A percentile compares a stretch with the other conserved stretches of the same genome.
phyloP scores from a whole-genome alignment of 2,329 filamentous ascomycete genomes.

The Fusarium sulawesiense region DNA sequence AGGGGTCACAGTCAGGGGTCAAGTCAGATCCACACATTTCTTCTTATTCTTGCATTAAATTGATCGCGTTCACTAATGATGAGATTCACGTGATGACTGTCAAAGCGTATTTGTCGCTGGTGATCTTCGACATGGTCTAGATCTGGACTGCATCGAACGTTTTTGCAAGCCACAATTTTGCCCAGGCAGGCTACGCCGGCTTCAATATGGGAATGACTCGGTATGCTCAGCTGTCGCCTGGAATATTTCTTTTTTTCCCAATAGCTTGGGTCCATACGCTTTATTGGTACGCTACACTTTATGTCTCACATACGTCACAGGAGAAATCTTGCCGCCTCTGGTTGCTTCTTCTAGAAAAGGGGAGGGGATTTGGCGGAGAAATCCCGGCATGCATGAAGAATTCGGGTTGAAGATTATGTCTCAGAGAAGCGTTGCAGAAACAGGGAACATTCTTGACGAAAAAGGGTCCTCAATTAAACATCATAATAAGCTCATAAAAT shows the following conservation, averaged over 20 bases:
- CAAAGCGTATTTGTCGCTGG: neutral
- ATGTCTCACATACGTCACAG: neutral
- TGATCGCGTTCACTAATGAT: neutral
- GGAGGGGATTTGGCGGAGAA: accelerated
- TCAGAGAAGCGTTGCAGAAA: neutral
- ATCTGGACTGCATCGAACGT: neutral
- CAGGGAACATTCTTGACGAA: neutral
- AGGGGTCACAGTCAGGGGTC: neutral
- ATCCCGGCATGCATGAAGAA: neutral
- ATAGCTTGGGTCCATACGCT: neutral
- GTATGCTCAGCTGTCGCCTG: neutral
- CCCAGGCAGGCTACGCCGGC: neutral
- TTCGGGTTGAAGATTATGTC: neutral
- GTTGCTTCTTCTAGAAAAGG: neutral
- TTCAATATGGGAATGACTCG: neutral
- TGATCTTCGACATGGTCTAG: neutral
- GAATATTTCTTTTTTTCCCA: neutral
- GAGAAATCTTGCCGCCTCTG: accelerated
- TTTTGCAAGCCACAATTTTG: neutral
- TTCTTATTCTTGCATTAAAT: neutral
- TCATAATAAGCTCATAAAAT: neutral
- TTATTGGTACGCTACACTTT: neutral
- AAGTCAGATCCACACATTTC: neutral
- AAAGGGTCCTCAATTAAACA: neutral
- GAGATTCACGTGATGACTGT: neutral